Percentiles rank a stretch among this genome's conserved stretches.
Evolutionary conservation across 768 basidiomycete species (phyloP).

Genomic region (Mycena kentingensis): DNA sequence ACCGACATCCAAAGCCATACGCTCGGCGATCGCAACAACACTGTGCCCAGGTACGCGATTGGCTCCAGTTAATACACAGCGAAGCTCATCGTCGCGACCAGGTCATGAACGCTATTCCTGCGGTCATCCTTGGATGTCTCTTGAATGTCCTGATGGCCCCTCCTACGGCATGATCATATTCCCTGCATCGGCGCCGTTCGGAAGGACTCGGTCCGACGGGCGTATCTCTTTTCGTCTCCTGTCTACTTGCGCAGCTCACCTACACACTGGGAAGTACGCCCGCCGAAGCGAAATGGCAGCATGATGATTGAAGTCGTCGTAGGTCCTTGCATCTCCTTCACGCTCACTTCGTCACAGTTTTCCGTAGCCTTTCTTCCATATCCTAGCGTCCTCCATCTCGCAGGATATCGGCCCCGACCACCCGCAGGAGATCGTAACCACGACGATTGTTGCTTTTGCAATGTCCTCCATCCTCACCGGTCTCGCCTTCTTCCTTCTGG

Average conservation of each 20-base stretch:
- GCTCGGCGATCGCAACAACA: no score
- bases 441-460: conserved; percentile 87
- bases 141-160: conserved; percentile 94
- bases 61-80: no score
- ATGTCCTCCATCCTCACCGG: conserved; percentile 88
- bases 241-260: conserved; percentile 73
- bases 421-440: conserved; percentile 78
- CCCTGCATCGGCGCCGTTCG: conserved; percentile 79
- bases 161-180: conserved; percentile 98
- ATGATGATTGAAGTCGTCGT: conserved; percentile 99
- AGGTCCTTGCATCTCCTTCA: conserved; percentile 32
- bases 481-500: conserved; percentile 83
- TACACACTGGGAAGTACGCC: conserved; percentile 88
- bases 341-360: no score
- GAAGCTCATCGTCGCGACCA: no score
- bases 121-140: conserved; percentile 80
- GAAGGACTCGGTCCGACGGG: conserved; percentile 82
- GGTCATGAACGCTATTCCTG: conserved; percentile 62
- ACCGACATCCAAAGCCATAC: no score
- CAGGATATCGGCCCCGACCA: conserved; percentile 69
- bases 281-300: conserved; percentile 84
- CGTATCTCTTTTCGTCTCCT: conserved; percentile 91
- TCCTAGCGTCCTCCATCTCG: conserved; percentile 79
- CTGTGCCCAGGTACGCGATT: no score
- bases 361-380: conserved; percentile 89